Evolutionary conservation across 2,329 filamentous ascomycete genomes (phyloP), one percentile per base, ranked within the genome.

Genomic region (Hypoxylon sp.): DNA sequence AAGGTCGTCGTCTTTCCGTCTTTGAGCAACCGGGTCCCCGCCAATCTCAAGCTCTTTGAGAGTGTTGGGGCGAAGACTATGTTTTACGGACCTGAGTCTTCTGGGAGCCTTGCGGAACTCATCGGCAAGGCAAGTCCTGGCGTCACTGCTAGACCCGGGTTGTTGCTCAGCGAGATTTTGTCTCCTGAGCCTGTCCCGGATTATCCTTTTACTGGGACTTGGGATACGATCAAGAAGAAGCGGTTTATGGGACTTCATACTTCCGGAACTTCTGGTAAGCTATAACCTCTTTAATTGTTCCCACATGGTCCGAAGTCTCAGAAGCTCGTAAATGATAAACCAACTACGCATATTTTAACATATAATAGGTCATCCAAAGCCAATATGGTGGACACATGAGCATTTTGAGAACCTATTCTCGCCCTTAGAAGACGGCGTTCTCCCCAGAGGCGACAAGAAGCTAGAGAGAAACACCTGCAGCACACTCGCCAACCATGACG

Each of bases 331-430:
- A 12, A 20, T 29, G 7, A 30, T 26, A 7, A 8, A n/a, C 8
- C 8, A 17, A 4, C 6, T 25, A 8, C 23, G 5, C 29, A 30
- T 7, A 29, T 40, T 38, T 51, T 53, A n/a, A 51, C 45, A 31
- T 13, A 49, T 57, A 50, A 60, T 53, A 53, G 63, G 63, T 16
- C 59, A 65, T 13, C 62, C 63, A 8, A 66, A 66, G 44, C 63
- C 63, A 3, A 60, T 66, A 5, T 65, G 61, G 53, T 66, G 63
- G 61, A 66, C 56, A 12, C 59, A 65, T 43, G 27, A 56, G 40
- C 40, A 48, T 46, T 45, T 47, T 30, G 29, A 47, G 20, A 59
- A 26, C 15, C 37, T 47, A 16, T 63, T 36, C 50, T 54, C 42
- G 26, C 56, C 23, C 21, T 30, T 55, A n/a, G 47, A 37, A 40